Evolutionary conservation across 179 eudicot species (phyloP).

Genomic region (Camellia oleifera): DNA sequence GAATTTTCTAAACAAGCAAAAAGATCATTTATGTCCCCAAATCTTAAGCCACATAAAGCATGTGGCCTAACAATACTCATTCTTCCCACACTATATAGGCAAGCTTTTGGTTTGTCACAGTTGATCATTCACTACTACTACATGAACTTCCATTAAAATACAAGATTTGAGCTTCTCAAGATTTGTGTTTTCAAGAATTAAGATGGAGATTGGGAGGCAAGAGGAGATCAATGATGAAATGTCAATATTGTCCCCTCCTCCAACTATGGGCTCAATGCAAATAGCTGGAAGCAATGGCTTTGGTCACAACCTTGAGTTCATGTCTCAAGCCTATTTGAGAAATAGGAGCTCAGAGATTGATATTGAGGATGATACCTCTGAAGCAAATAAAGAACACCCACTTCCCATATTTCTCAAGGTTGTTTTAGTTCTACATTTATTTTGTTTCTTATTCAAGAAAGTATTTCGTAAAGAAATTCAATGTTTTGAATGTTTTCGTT

Average conservation of each 20-base stretch:
- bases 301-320: conserved; percentile 73
- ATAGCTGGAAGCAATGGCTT: conserved; percentile 69
- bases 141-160: not conserved
- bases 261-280: conserved; percentile 65
- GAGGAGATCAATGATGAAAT: conserved; percentile 55
- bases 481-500: too few species aligned
- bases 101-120: conserved; percentile 44
- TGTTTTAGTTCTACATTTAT: not conserved
- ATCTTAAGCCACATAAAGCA: conserved; percentile 46
- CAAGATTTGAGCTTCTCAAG: not conserved
- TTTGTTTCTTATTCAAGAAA: not conserved
- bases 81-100: conserved; percentile 36
- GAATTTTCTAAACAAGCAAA: conserved; percentile 7
- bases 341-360: conserved; percentile 49
- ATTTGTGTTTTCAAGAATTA: not conserved
- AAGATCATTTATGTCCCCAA: conserved; percentile 1
- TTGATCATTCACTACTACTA: conserved; percentile 28
- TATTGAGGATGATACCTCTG: conserved; percentile 46
- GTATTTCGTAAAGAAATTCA: too few species aligned
- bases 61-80: conserved; percentile 48
- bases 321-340: conserved; percentile 65
- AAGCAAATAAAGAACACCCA: conserved; percentile 43
- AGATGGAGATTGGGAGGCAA: conserved; percentile 55
- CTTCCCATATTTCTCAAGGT: conserved; percentile 77
- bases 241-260: conserved; percentile 35